Evolutionary conservation across 1,284 basidiomycete genomes (phyloP), one percentile per base, ranked within the genome.

Genomic region (Irpex lacteus): DNA sequence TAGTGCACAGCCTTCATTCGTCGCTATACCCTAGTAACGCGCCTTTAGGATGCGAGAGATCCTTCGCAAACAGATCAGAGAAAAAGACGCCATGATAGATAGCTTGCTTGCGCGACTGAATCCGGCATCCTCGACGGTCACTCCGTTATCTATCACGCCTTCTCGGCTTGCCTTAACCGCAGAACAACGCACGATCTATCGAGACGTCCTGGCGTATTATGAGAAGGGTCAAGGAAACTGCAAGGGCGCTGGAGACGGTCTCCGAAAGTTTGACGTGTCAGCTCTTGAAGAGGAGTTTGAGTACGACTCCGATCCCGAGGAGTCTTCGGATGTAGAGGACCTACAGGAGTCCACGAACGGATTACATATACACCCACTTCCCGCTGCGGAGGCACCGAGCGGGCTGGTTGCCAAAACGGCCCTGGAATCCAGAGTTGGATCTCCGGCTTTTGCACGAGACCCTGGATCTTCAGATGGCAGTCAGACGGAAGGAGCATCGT

Each of bases 61-160:
- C 36, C 66, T 77, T 18, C 72, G 74, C 32, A 70, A 70, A 49
- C 70, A 77, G 57, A 74, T 77, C 60, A 71, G 73, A 36, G 73
- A 75, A 66, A 78, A 76, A 65, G 74, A 77, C 60, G 72, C 74
- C 13, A 63, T 69, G 62, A 75, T 78, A 61, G 73, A 73, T 61
- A 61, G 68, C 37, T 67, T 76, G 18, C 71, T 78, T 63, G 65
- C 63, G 18, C 68, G 70, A 47, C 65, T 77, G 26, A 75, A 74
- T 61, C 71, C 69, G n/a, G 65, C 71, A 36, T 67, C 74, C 19
- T 61, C 68, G 21, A 66, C 69, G 63, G 66, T 71, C 13, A 76
- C 74, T 1, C 75, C 74, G 44, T 67, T 77, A 19, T 67, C 72
- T 18, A 68, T 75, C 61, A 70, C 68, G 9, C 70, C 72, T n/a